Evolutionary conservation across 1,284 basidiomycete genomes (phyloP).

Genomic region (Cryptococcus sp.): DNA sequence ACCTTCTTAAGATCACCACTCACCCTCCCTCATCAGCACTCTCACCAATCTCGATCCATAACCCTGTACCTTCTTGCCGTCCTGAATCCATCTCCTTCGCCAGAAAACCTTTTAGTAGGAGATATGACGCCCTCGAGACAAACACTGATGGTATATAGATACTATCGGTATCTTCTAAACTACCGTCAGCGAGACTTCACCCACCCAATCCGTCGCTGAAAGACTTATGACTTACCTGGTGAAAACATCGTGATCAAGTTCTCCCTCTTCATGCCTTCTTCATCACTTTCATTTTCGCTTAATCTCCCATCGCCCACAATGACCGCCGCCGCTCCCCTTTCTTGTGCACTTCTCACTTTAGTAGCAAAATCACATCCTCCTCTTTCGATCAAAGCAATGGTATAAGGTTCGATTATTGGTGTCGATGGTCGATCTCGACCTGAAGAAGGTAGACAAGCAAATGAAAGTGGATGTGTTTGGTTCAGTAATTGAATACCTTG

Average conservation of each 20-base stretch:
- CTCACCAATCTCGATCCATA: slow-evolving; percentile 37
- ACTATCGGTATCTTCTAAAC: slow-evolving; percentile 46
- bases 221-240: slow-evolving; percentile 51
- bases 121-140: slow-evolving; percentile 47
- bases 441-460: slow-evolving; percentile 24
- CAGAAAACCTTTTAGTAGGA: slow-evolving; percentile 45
- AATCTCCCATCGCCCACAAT: slow-evolving; percentile 69
- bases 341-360: slow-evolving; percentile 76
- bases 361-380: slow-evolving; percentile 81
- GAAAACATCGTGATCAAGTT: slow-evolving; percentile 86
- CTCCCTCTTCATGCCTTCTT: slow-evolving; percentile 66
- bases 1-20: slow-evolving; percentile 7
- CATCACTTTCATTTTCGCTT: slow-evolving; percentile 37
- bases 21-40: slow-evolving; percentile 42
- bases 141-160: slow-evolving; percentile 50
- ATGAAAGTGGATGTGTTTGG: slow-evolving; percentile 5
- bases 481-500: not conserved
- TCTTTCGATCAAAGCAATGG: slow-evolving; percentile 77
- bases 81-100: slow-evolving; percentile 19
- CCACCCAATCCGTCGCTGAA: not conserved
- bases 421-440: slow-evolving; percentile 19
- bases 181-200: not conserved
- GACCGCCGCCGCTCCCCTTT: slow-evolving; percentile 74
- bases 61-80: slow-evolving; percentile 9
- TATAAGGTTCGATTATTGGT: slow-evolving; percentile 9